Evolutionary conservation across 2,329 filamentous ascomycete genomes (phyloP).

Genomic region (Truncatella angustata): DNA sequence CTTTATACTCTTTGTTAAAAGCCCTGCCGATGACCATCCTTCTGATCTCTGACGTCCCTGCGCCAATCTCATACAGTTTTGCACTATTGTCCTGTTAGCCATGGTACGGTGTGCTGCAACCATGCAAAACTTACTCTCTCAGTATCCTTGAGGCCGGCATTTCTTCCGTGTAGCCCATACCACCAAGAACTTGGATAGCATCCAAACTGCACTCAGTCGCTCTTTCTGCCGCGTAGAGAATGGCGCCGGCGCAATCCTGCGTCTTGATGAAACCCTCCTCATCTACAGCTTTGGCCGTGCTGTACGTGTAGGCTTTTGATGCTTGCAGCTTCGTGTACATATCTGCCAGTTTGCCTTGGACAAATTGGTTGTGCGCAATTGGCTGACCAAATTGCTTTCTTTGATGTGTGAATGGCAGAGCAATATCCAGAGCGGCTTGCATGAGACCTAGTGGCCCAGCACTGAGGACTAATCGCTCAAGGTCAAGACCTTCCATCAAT

Average conservation of each 20-base stretch:
- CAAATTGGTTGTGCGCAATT: slow-evolving; percentile 87
- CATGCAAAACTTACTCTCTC: slow-evolving; percentile 53
- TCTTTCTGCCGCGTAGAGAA: slow-evolving; percentile 87
- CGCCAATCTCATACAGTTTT: slow-evolving; percentile 92
- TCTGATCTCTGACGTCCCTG: slow-evolving; percentile 90
- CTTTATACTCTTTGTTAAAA: slow-evolving; percentile 81
- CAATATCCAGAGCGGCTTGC: slow-evolving; percentile 82
- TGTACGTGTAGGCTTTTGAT: slow-evolving; percentile 82
- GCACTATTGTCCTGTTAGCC: slow-evolving; percentile 46
- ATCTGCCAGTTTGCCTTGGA: slow-evolving; percentile 90
- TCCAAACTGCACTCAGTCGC: slow-evolving; percentile 86
- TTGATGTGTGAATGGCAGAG: slow-evolving; percentile 84
- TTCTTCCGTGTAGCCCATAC: slow-evolving; percentile 95
- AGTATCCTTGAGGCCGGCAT: slow-evolving; percentile 85
- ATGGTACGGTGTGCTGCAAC: slow-evolving; percentile 4
- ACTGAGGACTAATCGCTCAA: slow-evolving; percentile 88
- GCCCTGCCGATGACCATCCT: slow-evolving; percentile 91
- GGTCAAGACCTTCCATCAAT: slow-evolving; percentile 92
- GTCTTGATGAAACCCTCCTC: slow-evolving; percentile 72
- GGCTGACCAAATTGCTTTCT: slow-evolving; percentile 85
- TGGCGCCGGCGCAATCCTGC: slow-evolving; percentile 91
- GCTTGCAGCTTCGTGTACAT: slow-evolving; percentile 96
- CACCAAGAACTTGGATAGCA: slow-evolving; percentile 87
- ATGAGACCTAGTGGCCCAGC: slow-evolving; percentile 91
- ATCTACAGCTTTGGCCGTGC: slow-evolving; percentile 76